Base-by-base conservation (phyloP, 2,329 filamentous ascomycete genomes). In the Ophiostoma montium region DNA sequence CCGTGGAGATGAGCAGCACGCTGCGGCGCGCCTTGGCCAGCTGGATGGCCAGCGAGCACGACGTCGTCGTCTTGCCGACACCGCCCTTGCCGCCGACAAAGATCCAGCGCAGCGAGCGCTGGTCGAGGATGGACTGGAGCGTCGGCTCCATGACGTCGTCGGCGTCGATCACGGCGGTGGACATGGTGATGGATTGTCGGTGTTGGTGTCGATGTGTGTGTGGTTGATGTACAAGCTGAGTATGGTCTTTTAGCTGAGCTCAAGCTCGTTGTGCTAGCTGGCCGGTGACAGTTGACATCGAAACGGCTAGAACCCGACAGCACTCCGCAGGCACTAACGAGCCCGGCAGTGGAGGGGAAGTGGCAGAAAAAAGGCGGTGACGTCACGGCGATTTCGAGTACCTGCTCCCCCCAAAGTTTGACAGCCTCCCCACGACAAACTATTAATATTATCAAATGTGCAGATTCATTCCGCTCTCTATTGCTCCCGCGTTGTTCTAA, bases 61-160 rank as follows among this genome's bases (percentile, higher is more conserved):
- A 96, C 15, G 92, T 98, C n/a, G 92, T 98, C 27, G 92, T 98
- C 74, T 98, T 98, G 65, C 92, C 92, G 42, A 98, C 92, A 64
- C 92, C 92, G 61, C 92, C 92, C 70, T 98, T 98, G 57, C 92
- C 92, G 61, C 92, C 92, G 53, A 98, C 92, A 61, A 98, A 98
- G 68, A 98, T 94, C 92, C 92, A 98, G 64, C 92, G 86, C 50
- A 98, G 81, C 32, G 86, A 83, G 67, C 88, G 87, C 68, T 98
- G 92, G 71, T 94, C 87, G 60, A 98, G 80, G 62, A 98, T 88
- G 56, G 86, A 85, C 70, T 95, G 86, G 61, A 98, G 85, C 47
- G 86, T 87, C 44, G 92, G 89, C 71, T 94, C 89, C 70, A 96
- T 81, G 59, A 78, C 72, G 63, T 88, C 84, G 33, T 54, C 53